phyloP scores from a whole-genome alignment of 2,329 filamentous ascomycete genomes.

The Incumbomyces lentus region DNA sequence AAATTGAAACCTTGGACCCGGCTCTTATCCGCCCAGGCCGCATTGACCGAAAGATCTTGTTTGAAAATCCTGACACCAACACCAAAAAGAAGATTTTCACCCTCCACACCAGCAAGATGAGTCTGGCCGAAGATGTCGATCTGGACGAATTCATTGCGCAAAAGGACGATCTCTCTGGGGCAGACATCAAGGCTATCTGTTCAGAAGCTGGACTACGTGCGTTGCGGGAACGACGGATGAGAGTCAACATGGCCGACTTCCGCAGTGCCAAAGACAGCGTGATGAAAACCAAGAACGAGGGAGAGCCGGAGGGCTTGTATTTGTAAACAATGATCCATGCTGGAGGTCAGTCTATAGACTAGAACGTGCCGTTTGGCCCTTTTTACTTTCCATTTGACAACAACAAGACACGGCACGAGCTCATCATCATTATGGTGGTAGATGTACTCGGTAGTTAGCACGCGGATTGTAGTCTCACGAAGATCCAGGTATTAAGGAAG shows the following conservation, averaged over 20 bases:
- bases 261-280: slow-evolving; percentile 84
- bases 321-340: slow-evolving; percentile 51
- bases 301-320: slow-evolving; percentile 95
- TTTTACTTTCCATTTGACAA: no score
- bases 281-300: slow-evolving; percentile 96
- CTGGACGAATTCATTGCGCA: slow-evolving; percentile 97
- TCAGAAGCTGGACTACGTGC: slow-evolving; percentile 94
- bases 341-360: neutral
- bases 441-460: no score
- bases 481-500: no score
- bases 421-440: no score
- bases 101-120: slow-evolving; percentile 98
- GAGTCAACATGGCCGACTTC: slow-evolving; percentile 98
- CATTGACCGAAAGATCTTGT: slow-evolving; percentile 94
- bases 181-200: slow-evolving; percentile 98
- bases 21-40: slow-evolving; percentile 92
- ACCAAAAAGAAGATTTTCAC: slow-evolving; percentile 98
- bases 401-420: no score
- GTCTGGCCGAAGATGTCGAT: slow-evolving; percentile 88
- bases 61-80: slow-evolving; percentile 69
- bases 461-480: no score
- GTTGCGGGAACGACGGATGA: slow-evolving; percentile 87
- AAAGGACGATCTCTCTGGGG: slow-evolving; percentile 94
- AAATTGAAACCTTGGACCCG: slow-evolving; percentile 95
- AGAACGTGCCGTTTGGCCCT: no score